These are phyloP conservation scores for Dryas integrifolia DNA, from an alignment of 331 rosid species.

Conservation along the genomic window DNA sequence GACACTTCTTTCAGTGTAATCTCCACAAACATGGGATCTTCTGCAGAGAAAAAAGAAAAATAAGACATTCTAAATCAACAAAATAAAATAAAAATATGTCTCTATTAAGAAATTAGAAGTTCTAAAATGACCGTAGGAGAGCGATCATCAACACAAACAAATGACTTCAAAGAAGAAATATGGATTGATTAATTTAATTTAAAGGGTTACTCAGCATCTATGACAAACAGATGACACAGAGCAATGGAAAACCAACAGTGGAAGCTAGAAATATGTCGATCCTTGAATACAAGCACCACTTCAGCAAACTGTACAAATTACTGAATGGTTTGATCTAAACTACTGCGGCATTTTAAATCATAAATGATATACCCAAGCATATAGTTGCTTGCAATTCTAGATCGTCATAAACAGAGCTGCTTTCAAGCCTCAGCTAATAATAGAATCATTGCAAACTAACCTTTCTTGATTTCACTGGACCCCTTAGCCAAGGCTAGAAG, in stretches of 20 bases:
- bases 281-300: not conserved
- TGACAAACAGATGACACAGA: not conserved
- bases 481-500: conserved; percentile 66
- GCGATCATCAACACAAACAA: not conserved
- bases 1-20: conserved; percentile 56
- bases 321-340: not conserved
- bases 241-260: too few species aligned
- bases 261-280: not conserved
- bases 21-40: conserved; percentile 48
- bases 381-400: not conserved
- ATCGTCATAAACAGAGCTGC: conserved; percentile 1
- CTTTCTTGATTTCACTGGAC: conserved; percentile 49
- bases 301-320: not conserved
- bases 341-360: not conserved
- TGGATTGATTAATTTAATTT: not conserved
- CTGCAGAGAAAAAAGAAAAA: conserved; percentile 41
- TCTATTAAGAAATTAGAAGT: not conserved
- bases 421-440: not conserved
- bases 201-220: not conserved
- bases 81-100: not conserved
- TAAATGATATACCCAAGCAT: not conserved
- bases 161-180: not conserved
- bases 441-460: conserved; percentile 30
- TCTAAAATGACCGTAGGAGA: not conserved
- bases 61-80: not conserved